Evolutionary conservation across 139 green algal species (phyloP).

Genomic region (Closterium sp.): DNA sequence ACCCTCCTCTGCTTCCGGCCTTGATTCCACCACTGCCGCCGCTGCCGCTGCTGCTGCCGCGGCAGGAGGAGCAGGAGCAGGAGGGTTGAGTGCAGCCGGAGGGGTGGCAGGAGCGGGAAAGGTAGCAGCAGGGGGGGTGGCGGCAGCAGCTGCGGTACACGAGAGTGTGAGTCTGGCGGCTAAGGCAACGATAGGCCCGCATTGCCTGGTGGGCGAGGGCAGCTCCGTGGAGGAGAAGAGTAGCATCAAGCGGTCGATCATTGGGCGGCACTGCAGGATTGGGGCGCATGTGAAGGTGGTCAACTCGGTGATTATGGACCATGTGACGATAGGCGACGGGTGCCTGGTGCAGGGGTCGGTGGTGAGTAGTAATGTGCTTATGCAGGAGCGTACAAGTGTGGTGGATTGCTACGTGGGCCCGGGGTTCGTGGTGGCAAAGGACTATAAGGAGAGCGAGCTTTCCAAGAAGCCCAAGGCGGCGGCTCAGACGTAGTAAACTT

Average conservation of each 20-base stretch:
- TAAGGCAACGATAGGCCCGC: conserved; percentile 27
- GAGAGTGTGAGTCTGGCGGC: conserved; percentile 13
- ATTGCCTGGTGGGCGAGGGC: conserved; percentile 73
- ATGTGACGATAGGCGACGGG: conserved; percentile 67
- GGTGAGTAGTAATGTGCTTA: conserved; percentile 56
- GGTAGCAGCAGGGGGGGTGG: not conserved
- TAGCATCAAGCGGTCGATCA: conserved; percentile 80
- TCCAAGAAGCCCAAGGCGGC: not conserved
- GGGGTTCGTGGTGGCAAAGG: not conserved
- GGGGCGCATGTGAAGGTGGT: conserved; percentile 72
- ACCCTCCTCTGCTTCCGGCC: not conserved
- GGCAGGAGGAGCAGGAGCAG: not conserved
- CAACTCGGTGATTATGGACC: conserved; percentile 79
- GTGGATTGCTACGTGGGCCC: conserved; percentile 71
- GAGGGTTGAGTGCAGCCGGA: not conserved
- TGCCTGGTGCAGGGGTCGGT: conserved; percentile 78
- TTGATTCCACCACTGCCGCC: not conserved
- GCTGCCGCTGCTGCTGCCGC: not conserved
- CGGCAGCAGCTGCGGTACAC: conserved; percentile 3
- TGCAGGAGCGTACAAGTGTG: conserved; percentile 61
- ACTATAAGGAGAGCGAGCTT: not conserved
- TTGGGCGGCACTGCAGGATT: conserved; percentile 71
- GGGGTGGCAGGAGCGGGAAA: not conserved
- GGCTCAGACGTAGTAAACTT: not conserved
- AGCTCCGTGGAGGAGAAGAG: conserved; percentile 77